Conservation (phyloP, 768 basidiomycete genomes). For the Amanita pallidorosea region DNA sequence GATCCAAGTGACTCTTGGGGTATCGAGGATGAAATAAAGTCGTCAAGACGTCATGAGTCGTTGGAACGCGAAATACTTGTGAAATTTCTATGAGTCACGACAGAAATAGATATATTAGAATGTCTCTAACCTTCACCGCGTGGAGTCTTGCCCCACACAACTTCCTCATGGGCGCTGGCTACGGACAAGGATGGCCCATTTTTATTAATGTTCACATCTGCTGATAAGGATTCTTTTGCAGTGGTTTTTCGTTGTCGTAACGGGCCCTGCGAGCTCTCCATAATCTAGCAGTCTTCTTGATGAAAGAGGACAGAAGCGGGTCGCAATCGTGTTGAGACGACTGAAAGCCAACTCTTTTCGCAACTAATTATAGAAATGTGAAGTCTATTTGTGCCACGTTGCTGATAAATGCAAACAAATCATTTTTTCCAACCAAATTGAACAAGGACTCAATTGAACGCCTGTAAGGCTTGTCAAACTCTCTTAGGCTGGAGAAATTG, state of each 20-base stretch:
- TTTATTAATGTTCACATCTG: constrained; percentile 4
- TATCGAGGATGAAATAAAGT: constrained; percentile 73
- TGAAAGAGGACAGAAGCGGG: constrained; percentile 5
- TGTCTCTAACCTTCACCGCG: constrained; percentile 53
- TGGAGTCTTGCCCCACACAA: constrained; percentile 87
- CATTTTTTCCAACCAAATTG: too few relatives aligned
- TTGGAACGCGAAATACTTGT: constrained; percentile 85
- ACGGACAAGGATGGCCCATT: constrained; percentile 1
- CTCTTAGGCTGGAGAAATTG: neutral
- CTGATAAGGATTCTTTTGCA: constrained; percentile 2
- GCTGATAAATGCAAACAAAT: neutral
- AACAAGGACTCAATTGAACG: too few relatives aligned
- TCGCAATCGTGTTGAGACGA: constrained; percentile 7
- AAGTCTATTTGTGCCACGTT: neutral
- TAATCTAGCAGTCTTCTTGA: constrained; percentile 6
- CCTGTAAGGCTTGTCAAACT: neutral
- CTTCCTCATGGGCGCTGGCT: constrained; percentile 28
- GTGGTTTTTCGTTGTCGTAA: constrained; percentile 23
- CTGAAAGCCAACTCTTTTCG: neutral
- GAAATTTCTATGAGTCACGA: constrained; percentile 3
- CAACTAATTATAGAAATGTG: neutral
- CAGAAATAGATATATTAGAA: constrained; percentile 2
- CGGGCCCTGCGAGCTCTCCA: constrained; percentile 16
- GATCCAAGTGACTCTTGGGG: constrained; percentile 82
- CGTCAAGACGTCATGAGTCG: constrained; percentile 84